Conservation (phyloP, 805 yeast species). For the Diddensiella caesifluorescens region DNA sequence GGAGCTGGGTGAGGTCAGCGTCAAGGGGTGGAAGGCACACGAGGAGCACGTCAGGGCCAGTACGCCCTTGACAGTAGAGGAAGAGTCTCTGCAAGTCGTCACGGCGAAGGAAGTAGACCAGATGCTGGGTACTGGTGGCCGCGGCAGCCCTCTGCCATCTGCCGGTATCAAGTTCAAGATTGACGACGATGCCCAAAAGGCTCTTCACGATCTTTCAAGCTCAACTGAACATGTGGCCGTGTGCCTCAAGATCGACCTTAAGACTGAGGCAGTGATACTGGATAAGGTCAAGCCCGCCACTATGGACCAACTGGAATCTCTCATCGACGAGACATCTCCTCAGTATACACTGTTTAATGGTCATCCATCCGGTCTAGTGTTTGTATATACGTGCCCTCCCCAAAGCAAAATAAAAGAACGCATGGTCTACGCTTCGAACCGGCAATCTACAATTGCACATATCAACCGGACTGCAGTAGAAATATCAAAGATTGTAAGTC, state of each 20-base stretch:
- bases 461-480: no score
- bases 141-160: conserved; percentile 21
- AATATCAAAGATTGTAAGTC: no score
- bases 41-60: conserved; percentile 35
- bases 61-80: conserved; percentile 55
- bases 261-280: conserved; percentile 44
- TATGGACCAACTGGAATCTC: conserved; percentile 27
- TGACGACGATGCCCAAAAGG: conserved; percentile 19
- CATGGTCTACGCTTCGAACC: conserved; percentile 86
- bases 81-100: conserved; percentile 35
- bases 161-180: conserved; percentile 18
- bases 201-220: conserved; percentile 21
- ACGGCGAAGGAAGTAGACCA: conserved; percentile 39
- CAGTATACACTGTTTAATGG: conserved; percentile 43
- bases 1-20: conserved; percentile 48
- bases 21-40: conserved; percentile 43
- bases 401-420: conserved; percentile 85
- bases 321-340: conserved; percentile 42
- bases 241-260: conserved; percentile 39
- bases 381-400: conserved; percentile 85
- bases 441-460: conserved; percentile 14
- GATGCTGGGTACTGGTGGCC: conserved; percentile 31
- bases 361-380: conserved; percentile 38
- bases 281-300: conserved; percentile 28
- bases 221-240: conserved; percentile 21